Percentiles rank a stretch among this genome's conserved stretches.
phyloP scores from a whole-genome alignment of 441 rosid species.

The Erodium trifolium region DNA sequence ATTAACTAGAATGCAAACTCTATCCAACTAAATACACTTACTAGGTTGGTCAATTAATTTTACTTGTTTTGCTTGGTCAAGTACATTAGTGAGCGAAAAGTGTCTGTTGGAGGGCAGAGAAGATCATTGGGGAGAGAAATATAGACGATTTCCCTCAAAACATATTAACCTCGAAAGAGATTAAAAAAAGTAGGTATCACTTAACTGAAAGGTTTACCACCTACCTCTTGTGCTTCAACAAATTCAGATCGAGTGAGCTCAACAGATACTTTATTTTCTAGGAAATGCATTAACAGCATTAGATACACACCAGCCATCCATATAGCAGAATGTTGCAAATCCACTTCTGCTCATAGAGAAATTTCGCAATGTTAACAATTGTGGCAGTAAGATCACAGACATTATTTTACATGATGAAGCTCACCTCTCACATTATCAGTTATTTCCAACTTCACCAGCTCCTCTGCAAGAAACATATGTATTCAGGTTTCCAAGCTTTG shows the following conservation, averaged over 20 bases:
- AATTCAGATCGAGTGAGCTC: conserved; percentile 94
- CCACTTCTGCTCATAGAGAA: conserved; percentile 55
- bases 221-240: conserved; percentile 84
- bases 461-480: conserved; percentile 48
- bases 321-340: conserved; percentile 79
- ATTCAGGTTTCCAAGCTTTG: conserved; percentile 18
- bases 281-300: conserved; percentile 86
- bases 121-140: neutral
- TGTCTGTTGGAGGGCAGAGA: neutral
- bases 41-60: neutral
- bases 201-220: conserved; percentile 15
- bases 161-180: neutral
- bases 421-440: conserved; percentile 67
- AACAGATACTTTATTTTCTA: conserved; percentile 88
- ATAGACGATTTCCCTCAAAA: neutral
- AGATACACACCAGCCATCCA: conserved; percentile 96
- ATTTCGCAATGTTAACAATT: conserved; percentile 16
- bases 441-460: conserved; percentile 73
- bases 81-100: neutral
- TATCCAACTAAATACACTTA: neutral
- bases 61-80: neutral
- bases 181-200: neutral
- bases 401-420: conserved; percentile 14
- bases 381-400: conserved; percentile 15
- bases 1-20: neutral